phyloP scores from a whole-genome alignment of 345 rosid genomes.

The Eucalyptus virginea region DNA sequence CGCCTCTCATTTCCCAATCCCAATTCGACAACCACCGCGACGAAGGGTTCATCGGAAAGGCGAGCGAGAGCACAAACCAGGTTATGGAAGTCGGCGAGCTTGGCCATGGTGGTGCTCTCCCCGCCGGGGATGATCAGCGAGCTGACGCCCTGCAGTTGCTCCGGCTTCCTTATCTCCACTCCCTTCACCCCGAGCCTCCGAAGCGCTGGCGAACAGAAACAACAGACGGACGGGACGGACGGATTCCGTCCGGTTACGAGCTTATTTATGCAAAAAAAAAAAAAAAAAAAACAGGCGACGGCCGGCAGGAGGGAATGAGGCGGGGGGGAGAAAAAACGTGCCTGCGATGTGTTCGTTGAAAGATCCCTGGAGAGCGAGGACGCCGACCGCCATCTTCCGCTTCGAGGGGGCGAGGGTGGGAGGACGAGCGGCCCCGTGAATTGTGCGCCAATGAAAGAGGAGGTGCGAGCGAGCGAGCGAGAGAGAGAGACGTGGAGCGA shows the following conservation, averaged over 20 bases:
- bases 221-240: background rate
- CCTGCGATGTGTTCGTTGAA: conserved; percentile 97
- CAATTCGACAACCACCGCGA: background rate
- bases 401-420: background rate
- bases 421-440: background rate
- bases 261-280: background rate
- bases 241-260: background rate
- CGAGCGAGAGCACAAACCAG: conserved; percentile 22
- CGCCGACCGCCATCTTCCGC: conserved; percentile 70
- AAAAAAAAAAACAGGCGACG: background rate
- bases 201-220: conserved; percentile 23
- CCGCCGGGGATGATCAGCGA: conserved; percentile 98
- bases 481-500: background rate
- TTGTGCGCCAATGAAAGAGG: background rate
- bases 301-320: background rate
- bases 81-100: conserved; percentile 83
- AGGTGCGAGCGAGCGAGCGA: background rate
- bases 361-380: conserved; percentile 93
- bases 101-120: conserved; percentile 99
- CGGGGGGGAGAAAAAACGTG: background rate
- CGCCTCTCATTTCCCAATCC: background rate
- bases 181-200: conserved; percentile 84
- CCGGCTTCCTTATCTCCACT: conserved; percentile 79
- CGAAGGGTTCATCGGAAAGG: background rate
- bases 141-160: conserved; percentile 53